Percentiles rank a stretch among this genome's conserved stretches.
Evolutionary conservation across 768 basidiomycete species (phyloP).

Genomic region (Trametes maxima): DNA sequence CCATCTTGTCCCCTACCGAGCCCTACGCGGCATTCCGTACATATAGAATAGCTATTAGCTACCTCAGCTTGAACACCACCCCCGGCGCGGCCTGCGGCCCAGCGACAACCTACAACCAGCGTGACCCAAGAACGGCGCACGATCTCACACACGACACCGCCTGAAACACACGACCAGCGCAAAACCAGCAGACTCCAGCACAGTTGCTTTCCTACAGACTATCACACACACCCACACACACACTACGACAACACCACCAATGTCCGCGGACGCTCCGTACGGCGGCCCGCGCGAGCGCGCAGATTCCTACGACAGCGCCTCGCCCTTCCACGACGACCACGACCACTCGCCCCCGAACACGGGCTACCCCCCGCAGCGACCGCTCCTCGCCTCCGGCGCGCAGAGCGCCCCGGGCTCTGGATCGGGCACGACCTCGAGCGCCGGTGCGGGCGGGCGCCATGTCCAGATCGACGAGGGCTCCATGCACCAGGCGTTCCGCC

Average conservation of each 20-base stretch:
- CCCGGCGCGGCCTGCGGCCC: no score
- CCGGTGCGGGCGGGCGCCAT: constrained; percentile 4
- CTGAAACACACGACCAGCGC: background rate
- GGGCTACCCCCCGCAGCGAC: constrained; percentile 7
- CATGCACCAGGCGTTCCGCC: constrained; percentile 19
- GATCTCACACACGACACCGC: background rate
- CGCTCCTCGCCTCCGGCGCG: background rate
- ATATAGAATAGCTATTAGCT: background rate
- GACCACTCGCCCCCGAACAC: constrained; percentile 1
- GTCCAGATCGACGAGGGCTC: constrained; percentile 9
- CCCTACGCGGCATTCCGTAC: background rate
- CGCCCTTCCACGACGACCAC: constrained; percentile 18
- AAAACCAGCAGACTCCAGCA: no score
- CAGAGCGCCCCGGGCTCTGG: constrained; percentile 8
- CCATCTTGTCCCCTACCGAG: background rate
- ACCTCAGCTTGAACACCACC: no score
- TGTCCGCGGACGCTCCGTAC: constrained; percentile 17
- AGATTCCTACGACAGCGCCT: constrained; percentile 16
- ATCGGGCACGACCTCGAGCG: background rate
- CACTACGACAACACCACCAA: background rate
- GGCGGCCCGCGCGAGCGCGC: constrained; percentile 13
- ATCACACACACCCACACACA: background rate
- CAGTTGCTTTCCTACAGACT: background rate
- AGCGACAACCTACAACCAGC: no score
- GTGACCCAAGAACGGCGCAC: background rate